Evolutionary conservation across 305 asterid species (phyloP).

Genomic region (Rubia peregrina): DNA sequence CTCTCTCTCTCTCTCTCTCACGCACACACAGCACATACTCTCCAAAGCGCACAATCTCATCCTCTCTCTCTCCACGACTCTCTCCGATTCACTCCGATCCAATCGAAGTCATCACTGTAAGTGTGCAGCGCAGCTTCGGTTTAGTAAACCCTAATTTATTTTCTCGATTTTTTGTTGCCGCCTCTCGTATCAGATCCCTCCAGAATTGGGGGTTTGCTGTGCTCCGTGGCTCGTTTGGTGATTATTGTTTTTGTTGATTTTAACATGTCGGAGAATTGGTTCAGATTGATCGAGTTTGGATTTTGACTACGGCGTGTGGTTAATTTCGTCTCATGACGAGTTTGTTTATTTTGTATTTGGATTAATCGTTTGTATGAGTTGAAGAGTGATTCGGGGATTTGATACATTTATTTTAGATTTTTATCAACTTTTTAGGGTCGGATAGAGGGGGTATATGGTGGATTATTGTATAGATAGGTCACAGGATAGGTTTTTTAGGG

Average conservation of each 20-base stretch:
- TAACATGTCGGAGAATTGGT: background rate
- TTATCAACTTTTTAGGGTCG: background rate
- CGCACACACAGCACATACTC: conserved; percentile 14
- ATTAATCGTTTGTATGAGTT: conserved; percentile 5
- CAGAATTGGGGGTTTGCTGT: background rate
- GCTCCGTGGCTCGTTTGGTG: background rate
- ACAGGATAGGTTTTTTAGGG: conserved; percentile 21
- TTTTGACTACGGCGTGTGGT: conserved; percentile 10
- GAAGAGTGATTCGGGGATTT: background rate
- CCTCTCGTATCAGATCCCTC: conserved; percentile 17
- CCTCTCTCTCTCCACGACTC: conserved; percentile 17
- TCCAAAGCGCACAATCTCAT: conserved; percentile 34
- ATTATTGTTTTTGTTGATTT: background rate
- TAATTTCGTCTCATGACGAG: background rate
- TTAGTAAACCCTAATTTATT: conserved; percentile 9
- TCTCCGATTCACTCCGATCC: conserved; percentile 24
- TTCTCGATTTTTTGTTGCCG: background rate
- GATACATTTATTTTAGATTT: background rate
- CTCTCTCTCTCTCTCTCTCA: conserved; percentile 14
- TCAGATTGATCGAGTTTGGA: background rate
- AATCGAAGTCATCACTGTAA: conserved; percentile 27
- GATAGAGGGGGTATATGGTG: background rate
- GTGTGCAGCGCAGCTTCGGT: background rate
- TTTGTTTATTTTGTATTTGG: background rate
- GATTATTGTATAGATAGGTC: background rate